phyloP scores from a whole-genome alignment of 805 yeast genomes.

The Starmerella gropengiesseri region DNA sequence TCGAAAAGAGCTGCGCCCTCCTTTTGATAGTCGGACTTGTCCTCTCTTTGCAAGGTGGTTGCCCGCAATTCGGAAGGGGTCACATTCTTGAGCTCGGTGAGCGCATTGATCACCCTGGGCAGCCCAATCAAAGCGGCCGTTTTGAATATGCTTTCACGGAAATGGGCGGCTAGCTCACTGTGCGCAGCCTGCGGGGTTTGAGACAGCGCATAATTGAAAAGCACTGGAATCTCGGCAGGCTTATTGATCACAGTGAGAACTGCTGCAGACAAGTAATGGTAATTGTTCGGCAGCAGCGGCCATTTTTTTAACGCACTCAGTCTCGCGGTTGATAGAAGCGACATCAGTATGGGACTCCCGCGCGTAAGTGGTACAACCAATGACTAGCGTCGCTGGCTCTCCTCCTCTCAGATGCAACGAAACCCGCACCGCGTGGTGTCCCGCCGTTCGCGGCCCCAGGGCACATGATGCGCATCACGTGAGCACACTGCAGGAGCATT shows the following conservation, averaged over 20 bases:
- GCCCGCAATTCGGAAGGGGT: slow-evolving; percentile 48
- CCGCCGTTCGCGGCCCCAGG: not conserved
- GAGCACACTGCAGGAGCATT: no score
- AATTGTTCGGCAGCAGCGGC: slow-evolving; percentile 44
- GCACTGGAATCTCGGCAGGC: slow-evolving; percentile 66
- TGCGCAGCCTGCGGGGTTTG: slow-evolving; percentile 22
- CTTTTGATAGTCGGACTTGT: slow-evolving; percentile 21
- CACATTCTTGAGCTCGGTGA: slow-evolving; percentile 49
- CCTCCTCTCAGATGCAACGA: no score
- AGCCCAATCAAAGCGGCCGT: slow-evolving; percentile 71
- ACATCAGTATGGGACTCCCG: not conserved
- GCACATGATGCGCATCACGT: no score
- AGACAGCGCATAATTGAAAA: slow-evolving; percentile 57
- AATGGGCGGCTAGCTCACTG: slow-evolving; percentile 37
- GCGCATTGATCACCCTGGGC: slow-evolving; percentile 73
- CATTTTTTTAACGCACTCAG: slow-evolving; percentile 44
- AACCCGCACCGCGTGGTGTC: no score
- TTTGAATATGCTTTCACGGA: slow-evolving; percentile 70
- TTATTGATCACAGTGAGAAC: slow-evolving; percentile 70
- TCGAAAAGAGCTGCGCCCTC: slow-evolving; percentile 64
- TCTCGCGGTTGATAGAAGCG: slow-evolving; percentile 43
- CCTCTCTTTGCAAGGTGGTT: slow-evolving; percentile 24
- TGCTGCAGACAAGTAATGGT: slow-evolving; percentile 76
- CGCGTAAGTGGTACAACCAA: no score
- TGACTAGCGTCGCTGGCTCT: no score